A percentile compares a stretch with the other conserved stretches of the same genome.
Conservation (phyloP, 352 stramenopile genomes). For the Phytopythium ostracodes region DNA sequence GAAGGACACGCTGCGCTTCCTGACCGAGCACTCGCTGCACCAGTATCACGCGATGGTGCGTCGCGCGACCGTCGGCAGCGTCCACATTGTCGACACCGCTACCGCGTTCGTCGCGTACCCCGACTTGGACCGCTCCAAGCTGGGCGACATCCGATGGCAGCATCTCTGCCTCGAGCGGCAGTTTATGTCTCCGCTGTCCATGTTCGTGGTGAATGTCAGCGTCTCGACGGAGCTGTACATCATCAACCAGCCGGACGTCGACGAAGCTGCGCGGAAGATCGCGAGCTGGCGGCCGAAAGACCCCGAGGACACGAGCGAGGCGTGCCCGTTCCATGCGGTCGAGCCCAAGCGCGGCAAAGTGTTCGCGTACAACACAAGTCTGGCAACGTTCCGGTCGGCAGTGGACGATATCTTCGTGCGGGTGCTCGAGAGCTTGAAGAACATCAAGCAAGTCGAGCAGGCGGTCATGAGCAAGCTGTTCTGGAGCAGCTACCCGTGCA, state of each 20-base stretch:
- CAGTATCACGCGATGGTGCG: constrained; percentile 72
- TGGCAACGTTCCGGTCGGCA: constrained; percentile 47
- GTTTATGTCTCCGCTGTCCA: constrained; percentile 41
- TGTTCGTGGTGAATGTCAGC: constrained; percentile 75
- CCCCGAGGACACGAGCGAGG: constrained; percentile 58
- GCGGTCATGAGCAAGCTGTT: constrained; percentile 94
- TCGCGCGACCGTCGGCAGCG: constrained; percentile 39
- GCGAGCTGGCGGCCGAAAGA: constrained; percentile 62
- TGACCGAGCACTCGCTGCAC: constrained; percentile 69
- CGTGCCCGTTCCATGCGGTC: constrained; percentile 44
- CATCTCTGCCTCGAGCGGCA: constrained; percentile 74
- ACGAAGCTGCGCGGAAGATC: constrained; percentile 40
- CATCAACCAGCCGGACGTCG: constrained; percentile 78
- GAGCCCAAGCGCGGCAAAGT: constrained; percentile 42
- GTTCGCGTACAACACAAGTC: constrained; percentile 70
- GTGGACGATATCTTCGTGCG: constrained; percentile 75
- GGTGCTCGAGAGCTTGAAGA: constrained; percentile 77
- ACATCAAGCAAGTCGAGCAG: constrained; percentile 88
- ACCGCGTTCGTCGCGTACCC: constrained; percentile 62
- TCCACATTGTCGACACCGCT: constrained; percentile 75
- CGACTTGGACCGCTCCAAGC: constrained; percentile 51
- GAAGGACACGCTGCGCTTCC: constrained; percentile 76
- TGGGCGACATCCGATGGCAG: constrained; percentile 78
- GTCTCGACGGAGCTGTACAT: constrained; percentile 63
- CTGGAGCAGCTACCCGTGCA: constrained; percentile 90